These are phyloP conservation scores for Trametes cingulata DNA, from an alignment of 768 basidiomycete genomes.

Conservation along the genomic window DNA sequence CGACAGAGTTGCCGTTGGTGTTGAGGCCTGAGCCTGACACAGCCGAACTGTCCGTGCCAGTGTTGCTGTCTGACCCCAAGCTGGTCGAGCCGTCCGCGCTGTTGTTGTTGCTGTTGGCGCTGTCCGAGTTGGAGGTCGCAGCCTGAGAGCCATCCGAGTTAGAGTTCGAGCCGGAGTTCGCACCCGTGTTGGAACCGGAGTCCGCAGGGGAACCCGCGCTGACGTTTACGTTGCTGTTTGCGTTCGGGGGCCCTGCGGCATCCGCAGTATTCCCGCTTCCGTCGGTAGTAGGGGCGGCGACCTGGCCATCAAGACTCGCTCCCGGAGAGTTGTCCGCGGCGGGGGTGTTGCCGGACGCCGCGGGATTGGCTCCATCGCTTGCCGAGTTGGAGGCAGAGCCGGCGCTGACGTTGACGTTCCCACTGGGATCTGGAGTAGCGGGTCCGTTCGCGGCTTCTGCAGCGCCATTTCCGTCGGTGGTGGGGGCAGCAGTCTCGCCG, in stretches of 20 bases:
- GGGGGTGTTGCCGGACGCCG: background rate
- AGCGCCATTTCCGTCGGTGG: background rate
- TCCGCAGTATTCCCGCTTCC: background rate
- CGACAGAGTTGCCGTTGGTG: background rate
- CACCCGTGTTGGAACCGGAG: background rate
- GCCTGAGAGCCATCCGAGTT: background rate
- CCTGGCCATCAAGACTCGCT: background rate
- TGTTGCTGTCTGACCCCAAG: background rate
- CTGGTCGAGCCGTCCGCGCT: background rate
- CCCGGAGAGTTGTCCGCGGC: background rate
- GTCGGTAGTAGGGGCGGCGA: background rate
- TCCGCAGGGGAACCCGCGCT: background rate
- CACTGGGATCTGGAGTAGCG: too few species aligned
- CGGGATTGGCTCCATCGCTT: background rate
- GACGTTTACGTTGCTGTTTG: background rate
- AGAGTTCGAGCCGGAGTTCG: background rate
- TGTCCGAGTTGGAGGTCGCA: background rate
- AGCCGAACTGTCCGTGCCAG: background rate
- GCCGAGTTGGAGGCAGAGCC: background rate
- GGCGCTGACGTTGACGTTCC: background rate
- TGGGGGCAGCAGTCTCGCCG: background rate
- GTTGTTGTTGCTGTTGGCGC: too few species aligned
- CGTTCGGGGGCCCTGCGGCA: background rate
- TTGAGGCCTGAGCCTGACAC: background rate
- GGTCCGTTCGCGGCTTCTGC: background rate